These are phyloP conservation scores for Plectosphaerella cucumerina DNA, from an alignment of 2,329 filamentous ascomycete genomes.

Conservation along the genomic window DNA sequence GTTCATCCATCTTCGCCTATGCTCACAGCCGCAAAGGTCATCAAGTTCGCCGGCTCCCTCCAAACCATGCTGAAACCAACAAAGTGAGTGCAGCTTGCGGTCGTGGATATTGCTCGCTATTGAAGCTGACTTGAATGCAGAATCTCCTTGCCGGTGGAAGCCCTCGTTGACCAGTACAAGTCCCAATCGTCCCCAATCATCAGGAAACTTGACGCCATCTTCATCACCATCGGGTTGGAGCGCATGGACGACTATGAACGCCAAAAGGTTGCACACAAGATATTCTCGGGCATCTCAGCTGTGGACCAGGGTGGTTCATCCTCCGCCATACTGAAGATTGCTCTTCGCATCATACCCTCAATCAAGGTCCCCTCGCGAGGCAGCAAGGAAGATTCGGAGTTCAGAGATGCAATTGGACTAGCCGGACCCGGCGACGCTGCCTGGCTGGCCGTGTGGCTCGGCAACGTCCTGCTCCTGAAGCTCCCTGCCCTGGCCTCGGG, in stretches of 20 bases:
- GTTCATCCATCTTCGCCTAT: background rate
- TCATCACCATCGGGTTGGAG: slow-evolving; percentile 75
- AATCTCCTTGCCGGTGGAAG: slow-evolving; percentile 78
- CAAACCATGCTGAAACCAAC: slow-evolving; percentile 8
- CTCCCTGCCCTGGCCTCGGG: slow-evolving; percentile 15
- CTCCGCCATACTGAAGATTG: slow-evolving; percentile 73
- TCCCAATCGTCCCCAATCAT: slow-evolving; percentile 67
- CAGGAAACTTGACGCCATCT: slow-evolving; percentile 82
- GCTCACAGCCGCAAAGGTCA: slow-evolving; percentile 7
- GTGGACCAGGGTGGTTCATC: slow-evolving; percentile 24
- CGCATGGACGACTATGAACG: slow-evolving; percentile 55
- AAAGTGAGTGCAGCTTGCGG: background rate
- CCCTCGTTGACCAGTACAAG: slow-evolving; percentile 86
- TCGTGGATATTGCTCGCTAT: background rate
- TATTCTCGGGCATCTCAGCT: slow-evolving; percentile 62
- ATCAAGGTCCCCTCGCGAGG: slow-evolving; percentile 71
- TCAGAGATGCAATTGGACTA: slow-evolving; percentile 65
- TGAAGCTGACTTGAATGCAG: slow-evolving; percentile 22
- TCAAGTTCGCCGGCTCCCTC: slow-evolving; percentile 8
- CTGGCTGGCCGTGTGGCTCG: slow-evolving; percentile 72
- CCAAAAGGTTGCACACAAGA: slow-evolving; percentile 65
- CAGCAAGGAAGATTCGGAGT: slow-evolving; percentile 68
- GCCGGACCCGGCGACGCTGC: slow-evolving; percentile 62
- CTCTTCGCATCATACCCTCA: slow-evolving; percentile 70
- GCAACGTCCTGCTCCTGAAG: slow-evolving; percentile 63